Conservation (phyloP, 306 rosid species). For the Quercus variabilis region DNA sequence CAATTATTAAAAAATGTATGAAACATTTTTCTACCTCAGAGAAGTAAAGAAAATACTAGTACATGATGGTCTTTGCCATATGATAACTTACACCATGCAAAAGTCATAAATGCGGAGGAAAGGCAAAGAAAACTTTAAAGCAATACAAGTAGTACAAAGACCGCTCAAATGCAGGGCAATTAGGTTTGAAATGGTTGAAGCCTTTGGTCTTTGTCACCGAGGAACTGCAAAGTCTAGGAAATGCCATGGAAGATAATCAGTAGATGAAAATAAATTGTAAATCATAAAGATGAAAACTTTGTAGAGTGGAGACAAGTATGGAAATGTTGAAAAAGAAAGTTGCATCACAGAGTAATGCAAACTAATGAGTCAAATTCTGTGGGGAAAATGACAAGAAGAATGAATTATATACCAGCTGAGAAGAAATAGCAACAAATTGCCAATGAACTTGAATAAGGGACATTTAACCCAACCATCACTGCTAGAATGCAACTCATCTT, state of each 20-base stretch:
- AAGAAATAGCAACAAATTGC: background rate
- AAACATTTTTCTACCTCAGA: background rate
- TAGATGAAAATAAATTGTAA: background rate
- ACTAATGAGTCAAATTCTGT: background rate
- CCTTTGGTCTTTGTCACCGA: slow-evolving; percentile 47
- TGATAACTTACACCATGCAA: slow-evolving; percentile 9
- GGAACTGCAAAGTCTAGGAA: slow-evolving; percentile 59
- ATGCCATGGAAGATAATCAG: slow-evolving; percentile 34
- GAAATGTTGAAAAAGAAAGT: background rate
- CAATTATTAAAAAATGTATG: too few relatives aligned
- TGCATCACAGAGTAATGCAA: background rate
- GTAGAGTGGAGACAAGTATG: background rate
- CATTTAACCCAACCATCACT: background rate
- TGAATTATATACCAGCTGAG: background rate
- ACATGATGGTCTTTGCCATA: background rate
- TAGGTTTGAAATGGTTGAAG: slow-evolving; percentile 30
- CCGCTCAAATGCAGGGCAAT: slow-evolving; percentile 28
- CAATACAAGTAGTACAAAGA: background rate
- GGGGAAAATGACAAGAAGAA: background rate
- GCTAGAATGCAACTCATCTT: too few relatives aligned
- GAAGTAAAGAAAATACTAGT: background rate
- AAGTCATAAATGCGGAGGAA: background rate
- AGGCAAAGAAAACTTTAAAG: slow-evolving; percentile 1
- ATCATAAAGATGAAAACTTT: slow-evolving; percentile 4
- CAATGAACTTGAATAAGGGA: background rate